Evolutionary conservation across 164 flowering plant genomes (phyloP).

Genomic region (Santalum album): DNA sequence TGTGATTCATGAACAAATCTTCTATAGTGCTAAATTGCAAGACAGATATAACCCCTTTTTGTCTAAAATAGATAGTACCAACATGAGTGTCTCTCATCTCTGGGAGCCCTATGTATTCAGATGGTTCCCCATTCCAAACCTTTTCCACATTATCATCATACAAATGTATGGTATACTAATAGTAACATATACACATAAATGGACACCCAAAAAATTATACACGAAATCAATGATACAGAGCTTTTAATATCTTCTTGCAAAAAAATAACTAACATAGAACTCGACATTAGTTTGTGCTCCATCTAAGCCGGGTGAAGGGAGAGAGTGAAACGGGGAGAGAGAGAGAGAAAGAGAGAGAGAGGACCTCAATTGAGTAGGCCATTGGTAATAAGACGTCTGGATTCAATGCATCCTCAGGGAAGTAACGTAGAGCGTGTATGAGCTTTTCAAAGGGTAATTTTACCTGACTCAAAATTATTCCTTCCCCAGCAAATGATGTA

Average conservation of each 20-base stretch:
- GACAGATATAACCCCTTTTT: too few species aligned
- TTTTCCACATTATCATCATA: neutral
- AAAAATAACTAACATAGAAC: neutral
- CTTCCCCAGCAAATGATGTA: neutral
- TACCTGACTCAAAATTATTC: conserved; percentile 30
- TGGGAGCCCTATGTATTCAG: neutral
- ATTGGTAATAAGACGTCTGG: conserved; percentile 85
- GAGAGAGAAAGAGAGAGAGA: conserved; percentile 12
- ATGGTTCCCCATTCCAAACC: neutral
- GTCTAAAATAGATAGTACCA: neutral
- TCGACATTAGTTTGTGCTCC: neutral
- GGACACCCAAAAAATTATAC: neutral
- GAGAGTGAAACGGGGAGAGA: too few species aligned
- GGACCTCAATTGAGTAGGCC: conserved; percentile 86
- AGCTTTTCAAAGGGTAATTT: conserved; percentile 92
- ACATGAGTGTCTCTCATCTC: neutral
- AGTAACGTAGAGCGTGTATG: conserved; percentile 75
- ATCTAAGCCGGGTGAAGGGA: neutral
- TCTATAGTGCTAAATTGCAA: too few species aligned
- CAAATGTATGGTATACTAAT: neutral
- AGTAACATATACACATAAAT: neutral
- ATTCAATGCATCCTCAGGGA: conserved; percentile 94
- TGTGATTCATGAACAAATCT: too few species aligned
- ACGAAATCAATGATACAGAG: neutral
- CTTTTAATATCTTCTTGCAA: too few species aligned